Conservation (phyloP, 208 protist species). For the Trypanosoma grayi region DNA sequence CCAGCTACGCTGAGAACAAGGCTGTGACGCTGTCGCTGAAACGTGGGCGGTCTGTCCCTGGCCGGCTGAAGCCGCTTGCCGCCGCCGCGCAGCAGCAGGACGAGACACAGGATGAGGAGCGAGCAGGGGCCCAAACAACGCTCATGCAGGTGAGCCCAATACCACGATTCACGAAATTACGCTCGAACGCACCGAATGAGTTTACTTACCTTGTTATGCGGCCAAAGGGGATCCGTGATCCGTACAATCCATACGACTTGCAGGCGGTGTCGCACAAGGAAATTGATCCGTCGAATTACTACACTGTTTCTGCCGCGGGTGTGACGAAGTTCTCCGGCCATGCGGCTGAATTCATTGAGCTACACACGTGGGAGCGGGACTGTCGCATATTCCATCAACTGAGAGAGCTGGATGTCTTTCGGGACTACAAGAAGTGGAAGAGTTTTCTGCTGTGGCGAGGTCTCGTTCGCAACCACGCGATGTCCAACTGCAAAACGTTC, state of each 20-base stretch:
- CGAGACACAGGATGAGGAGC: neutral
- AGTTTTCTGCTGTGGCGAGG: constrained; percentile 92
- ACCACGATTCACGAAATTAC: constrained; percentile 70
- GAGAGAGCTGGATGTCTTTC: constrained; percentile 89
- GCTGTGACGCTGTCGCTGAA: constrained; percentile 23
- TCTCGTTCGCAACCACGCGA: constrained; percentile 84
- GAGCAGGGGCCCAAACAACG: neutral
- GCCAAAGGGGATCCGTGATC: constrained; percentile 73
- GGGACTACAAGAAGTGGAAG: constrained; percentile 93
- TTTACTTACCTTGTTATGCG: constrained; percentile 90
- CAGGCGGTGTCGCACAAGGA: constrained; percentile 90
- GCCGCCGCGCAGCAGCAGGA: neutral
- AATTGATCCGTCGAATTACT: constrained; percentile 84
- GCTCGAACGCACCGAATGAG: constrained; percentile 85
- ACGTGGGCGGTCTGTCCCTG: constrained; percentile 18
- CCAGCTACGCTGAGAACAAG: constrained; percentile 30
- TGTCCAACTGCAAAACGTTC: constrained; percentile 69
- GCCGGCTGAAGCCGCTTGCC: constrained; percentile 31
- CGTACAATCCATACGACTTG: constrained; percentile 94
- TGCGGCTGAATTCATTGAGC: constrained; percentile 91
- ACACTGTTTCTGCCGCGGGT: constrained; percentile 92
- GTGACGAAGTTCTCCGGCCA: constrained; percentile 93
- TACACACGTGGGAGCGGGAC: constrained; percentile 93
- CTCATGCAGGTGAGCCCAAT: constrained; percentile 26
- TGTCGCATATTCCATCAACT: constrained; percentile 89